A percentile compares a stretch with the other conserved stretches of the same genome.
Evolutionary conservation across 1,284 basidiomycete species (phyloP).

Genomic region (Pascua sp.): DNA sequence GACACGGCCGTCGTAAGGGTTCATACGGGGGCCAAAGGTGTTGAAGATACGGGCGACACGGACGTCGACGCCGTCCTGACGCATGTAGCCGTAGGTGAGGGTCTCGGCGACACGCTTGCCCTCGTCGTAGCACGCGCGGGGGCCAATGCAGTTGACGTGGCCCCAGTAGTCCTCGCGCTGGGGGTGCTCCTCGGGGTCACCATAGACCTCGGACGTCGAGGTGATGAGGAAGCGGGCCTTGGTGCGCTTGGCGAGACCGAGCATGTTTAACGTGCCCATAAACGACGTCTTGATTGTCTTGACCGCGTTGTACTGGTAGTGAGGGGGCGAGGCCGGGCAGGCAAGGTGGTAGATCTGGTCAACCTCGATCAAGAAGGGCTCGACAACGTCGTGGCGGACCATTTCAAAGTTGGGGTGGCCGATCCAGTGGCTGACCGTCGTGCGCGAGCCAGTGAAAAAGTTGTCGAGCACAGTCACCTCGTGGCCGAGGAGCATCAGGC

Average conservation of each 20-base stretch:
- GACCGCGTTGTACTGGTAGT: conserved; percentile 92
- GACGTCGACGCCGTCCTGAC: conserved; percentile 91
- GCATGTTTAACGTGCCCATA: conserved; percentile 95
- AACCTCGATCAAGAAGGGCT: conserved; percentile 95
- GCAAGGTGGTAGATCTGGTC: conserved; percentile 97
- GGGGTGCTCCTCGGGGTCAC: conserved; percentile 94
- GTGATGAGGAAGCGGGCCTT: conserved; percentile 95
- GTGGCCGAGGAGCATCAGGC: conserved; percentile 94
- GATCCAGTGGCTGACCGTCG: conserved; percentile 81
- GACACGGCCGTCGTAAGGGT: conserved; percentile 91
- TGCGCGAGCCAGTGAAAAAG: conserved; percentile 96
- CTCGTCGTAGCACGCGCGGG: conserved; percentile 97
- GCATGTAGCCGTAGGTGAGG: conserved; percentile 87
- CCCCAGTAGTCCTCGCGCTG: conserved; percentile 97
- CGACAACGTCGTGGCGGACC: conserved; percentile 92
- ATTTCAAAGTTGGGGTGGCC: conserved; percentile 98
- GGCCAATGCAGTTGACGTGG: conserved; percentile 95
- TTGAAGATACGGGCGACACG: conserved; percentile 96
- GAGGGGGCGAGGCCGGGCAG: conserved; percentile 90
- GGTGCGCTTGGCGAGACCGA: conserved; percentile 94
- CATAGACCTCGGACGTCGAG: conserved; percentile 91
- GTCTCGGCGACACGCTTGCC: conserved; percentile 95
- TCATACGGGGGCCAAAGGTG: conserved; percentile 62
- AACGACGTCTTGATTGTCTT: conserved; percentile 99
- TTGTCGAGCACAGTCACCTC: conserved; percentile 97